These are phyloP conservation scores for Diplogelasinospora grovesii DNA, from an alignment of 495 filamentous ascomycete genomes.

Conservation along the genomic window DNA sequence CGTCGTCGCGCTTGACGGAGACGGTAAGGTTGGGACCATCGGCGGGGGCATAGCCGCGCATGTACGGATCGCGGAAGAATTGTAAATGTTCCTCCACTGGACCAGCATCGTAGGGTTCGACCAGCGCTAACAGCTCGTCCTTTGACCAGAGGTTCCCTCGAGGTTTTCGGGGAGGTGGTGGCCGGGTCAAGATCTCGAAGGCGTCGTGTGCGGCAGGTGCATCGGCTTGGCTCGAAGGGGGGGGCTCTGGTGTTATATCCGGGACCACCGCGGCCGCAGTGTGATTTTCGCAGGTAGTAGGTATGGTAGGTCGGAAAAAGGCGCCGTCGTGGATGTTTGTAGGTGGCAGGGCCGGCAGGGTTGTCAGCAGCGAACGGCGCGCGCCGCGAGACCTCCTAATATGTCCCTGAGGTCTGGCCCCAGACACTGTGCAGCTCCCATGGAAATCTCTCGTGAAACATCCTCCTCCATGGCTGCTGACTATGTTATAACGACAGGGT, in stretches of 20 bases:
- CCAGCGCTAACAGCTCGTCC: conserved; percentile 40
- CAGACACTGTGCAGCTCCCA: too few species aligned
- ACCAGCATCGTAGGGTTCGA: conserved; percentile 40
- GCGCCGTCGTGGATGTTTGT: conserved; percentile 8
- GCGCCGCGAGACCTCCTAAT: too few species aligned
- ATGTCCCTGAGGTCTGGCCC: too few species aligned
- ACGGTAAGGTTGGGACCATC: conserved; percentile 37
- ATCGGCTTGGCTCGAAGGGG: not conserved
- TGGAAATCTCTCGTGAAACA: too few species aligned
- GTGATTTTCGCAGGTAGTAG: conserved; percentile 9
- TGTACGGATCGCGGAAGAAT: conserved; percentile 39
- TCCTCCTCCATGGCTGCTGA: conserved; percentile 12
- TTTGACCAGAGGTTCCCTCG: conserved; percentile 14
- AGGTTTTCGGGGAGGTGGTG: not conserved
- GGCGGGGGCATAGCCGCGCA: conserved; percentile 38
- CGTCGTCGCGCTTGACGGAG: conserved; percentile 38
- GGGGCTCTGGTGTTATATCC: not conserved
- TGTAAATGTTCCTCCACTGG: conserved; percentile 41
- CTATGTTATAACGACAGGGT: too few species aligned
- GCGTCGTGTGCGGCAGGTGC: not conserved
- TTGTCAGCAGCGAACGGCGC: conserved; percentile 8
- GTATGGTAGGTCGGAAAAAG: conserved; percentile 13
- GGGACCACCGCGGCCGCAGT: conserved; percentile 11
- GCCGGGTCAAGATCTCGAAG: not conserved
- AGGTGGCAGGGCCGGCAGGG: conserved; percentile 3